Conservation (phyloP, 179 eudicot species). For the Vitellaria paradoxa region DNA sequence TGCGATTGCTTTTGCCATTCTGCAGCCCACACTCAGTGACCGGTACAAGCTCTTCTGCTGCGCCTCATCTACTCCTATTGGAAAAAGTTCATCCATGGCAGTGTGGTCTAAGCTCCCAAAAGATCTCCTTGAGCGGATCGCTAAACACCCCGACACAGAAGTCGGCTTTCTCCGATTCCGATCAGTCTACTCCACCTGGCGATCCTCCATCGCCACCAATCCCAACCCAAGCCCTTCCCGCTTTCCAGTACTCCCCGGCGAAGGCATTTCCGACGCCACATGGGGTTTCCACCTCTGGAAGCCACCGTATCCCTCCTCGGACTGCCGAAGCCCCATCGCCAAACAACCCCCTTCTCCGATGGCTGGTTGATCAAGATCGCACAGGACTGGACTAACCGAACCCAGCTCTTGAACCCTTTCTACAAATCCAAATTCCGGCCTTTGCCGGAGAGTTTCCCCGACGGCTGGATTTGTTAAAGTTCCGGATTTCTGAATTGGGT, state of each 20-base stretch:
- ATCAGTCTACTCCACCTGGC: slow-evolving; percentile 75
- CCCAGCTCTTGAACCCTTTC: slow-evolving; percentile 48
- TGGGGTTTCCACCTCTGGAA: slow-evolving; percentile 65
- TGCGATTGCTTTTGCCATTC: too few species aligned
- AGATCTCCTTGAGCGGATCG: slow-evolving; percentile 50
- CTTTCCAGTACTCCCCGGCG: slow-evolving; percentile 44
- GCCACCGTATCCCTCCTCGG: slow-evolving; percentile 44
- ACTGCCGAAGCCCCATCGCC: slow-evolving; percentile 20
- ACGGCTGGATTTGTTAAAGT: slow-evolving; percentile 31
- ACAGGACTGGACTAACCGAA: slow-evolving; percentile 28
- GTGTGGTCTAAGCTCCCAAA: slow-evolving; percentile 72
- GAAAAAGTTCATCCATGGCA: slow-evolving; percentile 57
- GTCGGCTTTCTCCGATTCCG: slow-evolving; percentile 56
- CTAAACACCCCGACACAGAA: slow-evolving; percentile 40
- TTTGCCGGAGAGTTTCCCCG: slow-evolving; percentile 36
- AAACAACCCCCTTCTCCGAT: slow-evolving; percentile 3
- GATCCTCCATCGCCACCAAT: slow-evolving; percentile 27
- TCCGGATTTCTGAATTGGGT: slow-evolving; percentile 53
- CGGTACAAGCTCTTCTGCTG: too few species aligned
- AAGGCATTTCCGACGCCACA: slow-evolving; percentile 37
- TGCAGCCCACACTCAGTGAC: too few species aligned
- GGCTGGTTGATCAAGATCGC: slow-evolving; percentile 71
- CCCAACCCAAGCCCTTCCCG: slow-evolving; percentile 21
- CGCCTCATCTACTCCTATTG: too few species aligned
- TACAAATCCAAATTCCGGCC: slow-evolving; percentile 35